phyloP scores from a whole-genome alignment of 306 rosid genomes.

The Cucurbita pepo region DNA sequence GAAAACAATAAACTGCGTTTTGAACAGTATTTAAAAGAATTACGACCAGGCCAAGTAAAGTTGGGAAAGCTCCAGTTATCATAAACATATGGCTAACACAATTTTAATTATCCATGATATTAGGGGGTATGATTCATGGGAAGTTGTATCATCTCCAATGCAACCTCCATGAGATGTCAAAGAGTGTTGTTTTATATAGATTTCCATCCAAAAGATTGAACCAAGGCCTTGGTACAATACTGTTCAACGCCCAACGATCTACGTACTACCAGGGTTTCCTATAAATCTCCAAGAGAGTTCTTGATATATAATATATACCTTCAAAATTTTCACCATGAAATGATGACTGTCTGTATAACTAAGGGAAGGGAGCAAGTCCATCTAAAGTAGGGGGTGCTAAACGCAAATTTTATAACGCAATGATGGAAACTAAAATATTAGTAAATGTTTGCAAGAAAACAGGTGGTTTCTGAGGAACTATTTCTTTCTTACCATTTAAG shows the following conservation, averaged over 20 bases:
- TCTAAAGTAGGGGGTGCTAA: neutral
- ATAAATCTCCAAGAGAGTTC: neutral
- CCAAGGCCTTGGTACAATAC: neutral
- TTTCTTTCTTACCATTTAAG: constrained; percentile 64
- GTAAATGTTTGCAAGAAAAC: neutral
- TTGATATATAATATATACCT: neutral
- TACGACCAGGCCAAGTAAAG: too few relatives aligned
- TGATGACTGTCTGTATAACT: neutral
- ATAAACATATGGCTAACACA: too few relatives aligned
- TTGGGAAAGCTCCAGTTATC: too few relatives aligned
- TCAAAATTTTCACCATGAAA: neutral
- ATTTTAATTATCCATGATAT: too few relatives aligned
- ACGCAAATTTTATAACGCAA: neutral
- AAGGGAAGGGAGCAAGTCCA: neutral
- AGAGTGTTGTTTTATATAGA: neutral
- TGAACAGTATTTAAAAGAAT: too few relatives aligned
- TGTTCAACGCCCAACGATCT: neutral
- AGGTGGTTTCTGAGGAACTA: neutral
- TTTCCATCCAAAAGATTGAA: neutral
- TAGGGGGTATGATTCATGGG: neutral
- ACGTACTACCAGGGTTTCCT: neutral
- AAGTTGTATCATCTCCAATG: neutral
- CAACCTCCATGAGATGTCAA: neutral
- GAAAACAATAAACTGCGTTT: too few relatives aligned
- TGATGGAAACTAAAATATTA: neutral